These are phyloP conservation scores for Stagonosporopsis cucurbitacearum DNA, from an alignment of 2,329 filamentous ascomycete species.

Conservation along the genomic window DNA sequence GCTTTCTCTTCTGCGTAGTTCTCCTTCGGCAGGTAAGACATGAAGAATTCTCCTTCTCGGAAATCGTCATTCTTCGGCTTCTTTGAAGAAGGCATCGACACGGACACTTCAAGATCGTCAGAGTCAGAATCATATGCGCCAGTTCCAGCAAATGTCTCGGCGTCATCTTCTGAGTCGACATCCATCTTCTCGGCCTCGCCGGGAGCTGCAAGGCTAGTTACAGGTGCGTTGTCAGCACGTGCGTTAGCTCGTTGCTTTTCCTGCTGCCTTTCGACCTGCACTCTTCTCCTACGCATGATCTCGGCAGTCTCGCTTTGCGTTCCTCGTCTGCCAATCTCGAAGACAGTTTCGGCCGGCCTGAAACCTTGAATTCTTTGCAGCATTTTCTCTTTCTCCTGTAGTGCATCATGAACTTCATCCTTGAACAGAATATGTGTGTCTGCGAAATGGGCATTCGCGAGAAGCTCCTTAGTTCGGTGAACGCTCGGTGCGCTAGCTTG, in stretches of 20 bases:
- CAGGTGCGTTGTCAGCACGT: conserved; percentile 25
- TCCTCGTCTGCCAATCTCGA: conserved; percentile 82
- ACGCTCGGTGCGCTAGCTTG: conserved; percentile 90
- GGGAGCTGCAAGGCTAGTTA: conserved; percentile 9
- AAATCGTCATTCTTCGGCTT: conserved; percentile 59
- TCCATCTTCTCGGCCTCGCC: conserved; percentile 24
- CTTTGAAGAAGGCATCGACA: conserved; percentile 50
- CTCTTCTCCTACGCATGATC: conserved; percentile 75
- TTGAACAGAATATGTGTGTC: conserved; percentile 82
- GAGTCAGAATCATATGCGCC: conserved; percentile 54
- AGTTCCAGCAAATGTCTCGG: conserved; percentile 39
- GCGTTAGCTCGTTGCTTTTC: conserved; percentile 51
- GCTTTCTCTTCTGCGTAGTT: conserved; percentile 88
- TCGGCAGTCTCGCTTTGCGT: conserved; percentile 70
- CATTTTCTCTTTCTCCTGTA: conserved; percentile 79
- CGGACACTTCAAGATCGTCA: conserved; percentile 61
- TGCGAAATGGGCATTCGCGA: conserved; percentile 72
- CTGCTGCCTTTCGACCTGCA: conserved; percentile 68
- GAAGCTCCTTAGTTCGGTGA: conserved; percentile 80
- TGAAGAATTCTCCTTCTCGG: conserved; percentile 90
- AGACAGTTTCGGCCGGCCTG: conserved; percentile 92
- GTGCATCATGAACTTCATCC: conserved; percentile 63
- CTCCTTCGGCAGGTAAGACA: conserved; percentile 89
- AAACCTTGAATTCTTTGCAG: conserved; percentile 87
- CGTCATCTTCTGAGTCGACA: conserved; percentile 45